phyloP scores from a whole-genome alignment of 768 basidiomycete genomes.

The Tremella yokohamensis region DNA sequence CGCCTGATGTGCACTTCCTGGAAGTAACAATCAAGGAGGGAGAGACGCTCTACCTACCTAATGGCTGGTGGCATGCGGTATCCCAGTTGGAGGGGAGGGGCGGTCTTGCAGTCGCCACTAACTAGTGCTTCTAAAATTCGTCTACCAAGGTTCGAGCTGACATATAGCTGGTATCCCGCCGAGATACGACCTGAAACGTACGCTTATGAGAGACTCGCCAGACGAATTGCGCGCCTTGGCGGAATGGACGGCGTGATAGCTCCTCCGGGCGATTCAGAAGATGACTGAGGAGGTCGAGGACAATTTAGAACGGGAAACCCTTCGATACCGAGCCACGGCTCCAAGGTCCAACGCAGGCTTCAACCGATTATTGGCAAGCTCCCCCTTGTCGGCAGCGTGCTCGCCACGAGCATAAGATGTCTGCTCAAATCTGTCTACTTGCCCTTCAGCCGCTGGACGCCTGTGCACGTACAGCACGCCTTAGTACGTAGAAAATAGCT shows the following conservation, averaged over 20 bases:
- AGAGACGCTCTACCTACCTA: constrained; percentile 82
- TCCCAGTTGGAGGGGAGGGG: constrained; percentile 55
- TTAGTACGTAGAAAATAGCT: too few species aligned
- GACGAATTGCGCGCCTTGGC: constrained; percentile 27
- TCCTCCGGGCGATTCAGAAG: constrained; percentile 20
- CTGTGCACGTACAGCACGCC: too few species aligned
- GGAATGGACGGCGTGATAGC: constrained; percentile 35
- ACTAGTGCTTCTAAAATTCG: constrained; percentile 40
- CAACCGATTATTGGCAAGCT: too few species aligned
- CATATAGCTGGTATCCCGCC: constrained; percentile 38
- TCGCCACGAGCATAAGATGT: too few species aligned
- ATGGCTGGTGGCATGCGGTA: constrained; percentile 92
- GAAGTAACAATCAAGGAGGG: constrained; percentile 65
- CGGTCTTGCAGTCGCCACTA: constrained; percentile 47
- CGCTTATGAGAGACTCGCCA: constrained; percentile 29
- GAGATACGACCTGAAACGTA: constrained; percentile 27
- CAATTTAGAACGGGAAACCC: too few species aligned
- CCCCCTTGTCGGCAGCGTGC: too few species aligned
- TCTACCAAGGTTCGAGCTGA: not conserved
- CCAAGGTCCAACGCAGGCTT: too few species aligned
- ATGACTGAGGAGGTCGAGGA: not conserved
- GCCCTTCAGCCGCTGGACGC: too few species aligned
- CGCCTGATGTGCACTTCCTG: constrained; percentile 61
- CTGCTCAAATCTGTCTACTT: too few species aligned
- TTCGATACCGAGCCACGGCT: too few species aligned